These are phyloP conservation scores for Tetrapisispora phaffii DNA, from an alignment of 805 yeast genomes.

Conservation along the genomic window DNA sequence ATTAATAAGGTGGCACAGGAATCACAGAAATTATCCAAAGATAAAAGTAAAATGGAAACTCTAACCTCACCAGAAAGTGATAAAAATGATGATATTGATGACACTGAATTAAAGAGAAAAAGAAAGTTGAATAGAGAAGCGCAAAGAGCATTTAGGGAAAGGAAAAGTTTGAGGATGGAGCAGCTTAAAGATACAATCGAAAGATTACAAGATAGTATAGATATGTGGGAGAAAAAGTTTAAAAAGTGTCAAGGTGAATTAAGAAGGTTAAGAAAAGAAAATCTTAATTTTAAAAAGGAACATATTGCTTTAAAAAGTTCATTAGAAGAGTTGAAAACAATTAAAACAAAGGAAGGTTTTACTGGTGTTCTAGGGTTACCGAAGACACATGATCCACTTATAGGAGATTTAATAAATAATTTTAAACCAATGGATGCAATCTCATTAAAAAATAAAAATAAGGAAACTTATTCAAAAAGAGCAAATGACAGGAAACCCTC, in stretches of 20 bases:
- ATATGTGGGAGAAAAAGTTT: conserved; percentile 55
- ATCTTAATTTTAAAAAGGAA: conserved; percentile 2
- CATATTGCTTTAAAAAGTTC: conserved; percentile 8
- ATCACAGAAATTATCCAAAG: too few relatives aligned
- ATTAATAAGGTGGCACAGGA: not conserved
- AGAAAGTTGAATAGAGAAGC: conserved; percentile 94
- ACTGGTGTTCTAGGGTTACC: not conserved
- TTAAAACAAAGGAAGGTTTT: too few relatives aligned
- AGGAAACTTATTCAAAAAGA: conserved; percentile 6
- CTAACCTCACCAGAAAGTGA: not conserved
- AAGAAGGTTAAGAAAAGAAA: conserved; percentile 20
- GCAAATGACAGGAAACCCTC: conserved; percentile 10
- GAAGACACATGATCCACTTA: conserved; percentile 19
- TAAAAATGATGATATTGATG: not conserved
- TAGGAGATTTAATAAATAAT: conserved; percentile 1
- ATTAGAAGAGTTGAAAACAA: conserved; percentile 5
- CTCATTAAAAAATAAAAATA: not conserved
- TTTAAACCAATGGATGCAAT: conserved; percentile 47
- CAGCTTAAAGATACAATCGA: conserved; percentile 50
- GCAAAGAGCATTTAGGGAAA: conserved; percentile 80
- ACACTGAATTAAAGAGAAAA: conserved; percentile 60
- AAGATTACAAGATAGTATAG: conserved; percentile 35
- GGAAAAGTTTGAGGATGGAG: conserved; percentile 72
- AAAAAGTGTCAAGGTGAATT: conserved; percentile 10
- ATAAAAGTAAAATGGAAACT: not conserved